A percentile compares a stretch with the other conserved stretches of the same genome.
phyloP scores from a whole-genome alignment of 2,329 filamentous ascomycete genomes.

The Beauveria brongniartii region DNA sequence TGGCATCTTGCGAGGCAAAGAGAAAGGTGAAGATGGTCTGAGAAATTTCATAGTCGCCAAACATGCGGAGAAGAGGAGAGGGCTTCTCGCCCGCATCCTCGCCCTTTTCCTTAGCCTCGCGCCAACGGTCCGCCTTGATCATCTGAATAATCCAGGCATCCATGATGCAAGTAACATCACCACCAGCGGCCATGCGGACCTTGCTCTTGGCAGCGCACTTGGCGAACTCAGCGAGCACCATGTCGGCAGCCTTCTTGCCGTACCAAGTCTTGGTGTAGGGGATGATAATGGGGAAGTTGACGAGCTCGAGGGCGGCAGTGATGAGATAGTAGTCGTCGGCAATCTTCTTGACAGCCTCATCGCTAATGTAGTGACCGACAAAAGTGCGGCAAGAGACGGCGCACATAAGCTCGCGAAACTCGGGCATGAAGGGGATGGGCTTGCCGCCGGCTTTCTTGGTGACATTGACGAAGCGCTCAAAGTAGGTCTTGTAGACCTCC shows the following conservation, averaged over 20 bases:
- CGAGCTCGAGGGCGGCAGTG: constrained; percentile 88
- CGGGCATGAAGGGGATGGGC: constrained; percentile 78
- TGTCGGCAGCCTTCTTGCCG: constrained; percentile 89
- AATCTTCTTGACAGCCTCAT: constrained; percentile 86
- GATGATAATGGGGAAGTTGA: constrained; percentile 96
- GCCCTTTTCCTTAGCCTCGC: constrained; percentile 67
- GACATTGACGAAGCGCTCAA: constrained; percentile 66
- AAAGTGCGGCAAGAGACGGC: constrained; percentile 95
- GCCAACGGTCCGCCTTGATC: constrained; percentile 76
- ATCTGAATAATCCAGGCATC: constrained; percentile 89
- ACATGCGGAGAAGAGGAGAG: constrained; percentile 70
- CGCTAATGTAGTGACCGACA: constrained; percentile 88
- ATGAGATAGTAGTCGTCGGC: constrained; percentile 96
- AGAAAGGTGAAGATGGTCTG: constrained; percentile 94
- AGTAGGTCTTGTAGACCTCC: constrained; percentile 83
- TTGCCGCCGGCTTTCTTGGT: constrained; percentile 65
- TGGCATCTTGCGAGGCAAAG: constrained; percentile 95
- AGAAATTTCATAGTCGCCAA: constrained; percentile 83
- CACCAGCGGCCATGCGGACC: constrained; percentile 82
- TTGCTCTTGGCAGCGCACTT: constrained; percentile 92
- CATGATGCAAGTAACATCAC: constrained; percentile 84
- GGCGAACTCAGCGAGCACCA: constrained; percentile 82
- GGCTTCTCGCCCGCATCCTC: constrained; percentile 69
- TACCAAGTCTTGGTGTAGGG: constrained; percentile 96
- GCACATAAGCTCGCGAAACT: constrained; percentile 91